Evolutionary conservation across 2,329 filamentous ascomycete genomes (phyloP), one percentile per base, ranked within the genome.

Genomic region (Thielaviopsis euricoi): DNA sequence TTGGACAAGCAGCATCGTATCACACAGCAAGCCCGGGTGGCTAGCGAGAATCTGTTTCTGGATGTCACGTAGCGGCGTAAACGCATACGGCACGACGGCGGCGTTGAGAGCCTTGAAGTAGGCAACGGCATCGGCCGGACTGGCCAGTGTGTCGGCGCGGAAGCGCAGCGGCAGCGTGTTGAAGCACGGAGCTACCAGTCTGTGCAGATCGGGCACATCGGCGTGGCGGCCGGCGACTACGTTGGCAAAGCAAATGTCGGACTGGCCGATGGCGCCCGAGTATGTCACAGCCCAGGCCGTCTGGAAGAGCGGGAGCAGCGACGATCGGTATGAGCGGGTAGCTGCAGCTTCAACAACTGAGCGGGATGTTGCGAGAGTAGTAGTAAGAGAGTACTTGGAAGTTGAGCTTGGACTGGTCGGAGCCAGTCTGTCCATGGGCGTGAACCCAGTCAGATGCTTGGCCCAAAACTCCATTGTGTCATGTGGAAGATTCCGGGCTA

Each of bases 131-230:
- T 83, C 82, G 17, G 74, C 76, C 0, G 68, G 71, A 1, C 67
- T 67, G 2, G 66, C 66, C 1, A 74, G 69, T 10, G 86, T 61
- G 33, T 80, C 70, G 17, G 81, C 70, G 25, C 88, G 79, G 37
- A 43, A 43, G 3, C 37, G 37, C 1, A 89, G 66, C 0, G 90
- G 89, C 13, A 95, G 70, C 0, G 90, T 95, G 66, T 95, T 96
- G 74, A 96, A 95, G 67, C 89, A 95, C 0, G 90, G 90, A 0
- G 87, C 89, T n/a, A 94, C 79, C 6, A 95, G 77, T 3, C 76
- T 73, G 43, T 90, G 82, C 12, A 91, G 73, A 0, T 77, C 79
- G 6, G 85, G 76, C 2, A 90, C 68, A 0, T 80, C 71, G 10
- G 87, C 66, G 0, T 82, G 84, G 7, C 90, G 81, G 1, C 90